Evolutionary conservation across 2,329 filamentous ascomycete species (phyloP).

Genomic region (Pseudogymnoascus sp.): DNA sequence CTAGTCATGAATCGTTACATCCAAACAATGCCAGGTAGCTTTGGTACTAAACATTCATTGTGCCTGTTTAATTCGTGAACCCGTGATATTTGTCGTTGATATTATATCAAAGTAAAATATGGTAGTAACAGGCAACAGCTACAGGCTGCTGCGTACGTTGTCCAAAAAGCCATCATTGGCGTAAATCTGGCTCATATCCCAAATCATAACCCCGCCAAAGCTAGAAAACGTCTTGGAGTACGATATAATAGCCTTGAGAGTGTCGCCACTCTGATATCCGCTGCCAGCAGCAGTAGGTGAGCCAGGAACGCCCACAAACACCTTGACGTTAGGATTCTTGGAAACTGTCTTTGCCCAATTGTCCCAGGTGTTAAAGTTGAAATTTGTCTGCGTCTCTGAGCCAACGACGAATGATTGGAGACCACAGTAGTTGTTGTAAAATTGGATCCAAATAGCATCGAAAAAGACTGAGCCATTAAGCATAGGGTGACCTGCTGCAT

Average conservation of each 20-base stretch:
- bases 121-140: slow-evolving; percentile 24
- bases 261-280: slow-evolving; percentile 44
- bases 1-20: not conserved
- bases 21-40: not conserved
- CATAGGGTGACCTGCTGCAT: slow-evolving; percentile 48
- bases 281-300: slow-evolving; percentile 36
- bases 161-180: slow-evolving; percentile 48
- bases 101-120: slow-evolving; percentile 8
- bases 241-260: slow-evolving; percentile 41
- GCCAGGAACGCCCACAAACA: slow-evolving; percentile 53
- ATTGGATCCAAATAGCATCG: slow-evolving; percentile 34
- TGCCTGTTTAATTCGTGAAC: not conserved
- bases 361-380: slow-evolving; percentile 58
- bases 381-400: slow-evolving; percentile 39
- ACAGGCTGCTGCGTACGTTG: slow-evolving; percentile 27
- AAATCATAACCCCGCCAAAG: slow-evolving; percentile 62
- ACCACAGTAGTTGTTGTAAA: slow-evolving; percentile 49
- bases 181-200: slow-evolving; percentile 56
- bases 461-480: slow-evolving; percentile 42
- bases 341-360: slow-evolving; percentile 51
- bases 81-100: not conserved
- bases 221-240: slow-evolving; percentile 47
- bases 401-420: slow-evolving; percentile 41
- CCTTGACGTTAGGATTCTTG: slow-evolving; percentile 50
- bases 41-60: not conserved